phyloP scores from a whole-genome alignment of 176 grass and related monocot species.

The Saccharum officinarum region DNA sequence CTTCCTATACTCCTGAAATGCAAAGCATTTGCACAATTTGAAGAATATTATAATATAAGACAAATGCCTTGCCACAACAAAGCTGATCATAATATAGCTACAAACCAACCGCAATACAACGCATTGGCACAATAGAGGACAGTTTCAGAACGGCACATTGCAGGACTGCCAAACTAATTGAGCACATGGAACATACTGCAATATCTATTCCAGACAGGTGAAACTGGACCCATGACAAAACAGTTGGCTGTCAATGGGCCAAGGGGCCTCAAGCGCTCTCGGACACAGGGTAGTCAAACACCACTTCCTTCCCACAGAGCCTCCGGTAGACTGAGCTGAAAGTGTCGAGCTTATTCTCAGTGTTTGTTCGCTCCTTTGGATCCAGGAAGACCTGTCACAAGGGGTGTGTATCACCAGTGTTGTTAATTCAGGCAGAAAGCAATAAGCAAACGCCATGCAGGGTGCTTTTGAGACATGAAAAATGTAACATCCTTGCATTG shows the following conservation, averaged over 20 bases:
- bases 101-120: not conserved
- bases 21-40: not conserved
- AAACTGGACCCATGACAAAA: not conserved
- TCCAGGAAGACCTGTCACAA: slow-evolving; percentile 65
- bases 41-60: not conserved
- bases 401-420: not conserved
- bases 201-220: not conserved
- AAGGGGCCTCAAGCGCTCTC: slow-evolving; percentile 22
- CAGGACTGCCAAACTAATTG: not conserved
- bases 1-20: not conserved
- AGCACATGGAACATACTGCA: not conserved
- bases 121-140: not conserved
- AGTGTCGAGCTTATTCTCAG: slow-evolving; percentile 62
- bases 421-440: slow-evolving; percentile 4
- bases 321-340: slow-evolving; percentile 63
- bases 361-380: slow-evolving; percentile 76
- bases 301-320: slow-evolving; percentile 64
- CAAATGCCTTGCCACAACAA: not conserved
- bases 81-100: not conserved
- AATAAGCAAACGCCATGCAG: not conserved
- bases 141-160: not conserved
- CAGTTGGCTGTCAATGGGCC: not conserved
- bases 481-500: not conserved
- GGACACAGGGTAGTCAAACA: slow-evolving; percentile 40
- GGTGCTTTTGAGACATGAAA: not conserved